phyloP scores from a whole-genome alignment of 305 asterid genomes.

The Fraxinus nigra region DNA sequence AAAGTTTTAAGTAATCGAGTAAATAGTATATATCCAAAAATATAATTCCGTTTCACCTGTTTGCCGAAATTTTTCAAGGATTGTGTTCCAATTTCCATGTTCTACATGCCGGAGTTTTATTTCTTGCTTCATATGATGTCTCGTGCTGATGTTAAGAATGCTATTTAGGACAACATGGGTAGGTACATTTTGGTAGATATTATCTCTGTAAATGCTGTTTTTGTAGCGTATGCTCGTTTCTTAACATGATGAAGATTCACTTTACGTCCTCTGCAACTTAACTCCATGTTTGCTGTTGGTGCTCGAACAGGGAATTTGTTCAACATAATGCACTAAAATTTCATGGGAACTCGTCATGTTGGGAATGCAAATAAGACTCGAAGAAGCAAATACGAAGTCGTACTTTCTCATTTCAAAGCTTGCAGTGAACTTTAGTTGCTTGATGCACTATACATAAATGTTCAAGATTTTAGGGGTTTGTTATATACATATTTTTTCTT shows the following conservation, averaged over 20 bases:
- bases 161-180: not conserved
- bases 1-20: not conserved
- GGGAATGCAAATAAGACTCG: not conserved
- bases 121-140: not conserved
- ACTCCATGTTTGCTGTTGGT: not conserved
- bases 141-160: not conserved
- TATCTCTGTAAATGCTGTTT: not conserved
- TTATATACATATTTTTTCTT: not conserved
- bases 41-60: not conserved
- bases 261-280: not conserved
- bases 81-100: not conserved
- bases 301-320: not conserved
- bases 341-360: not conserved
- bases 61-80: not conserved
- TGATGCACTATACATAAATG: not conserved
- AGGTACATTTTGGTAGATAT: not conserved
- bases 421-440: not conserved
- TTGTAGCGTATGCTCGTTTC: not conserved
- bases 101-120: not conserved
- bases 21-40: not conserved
- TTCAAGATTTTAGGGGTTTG: not conserved
- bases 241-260: not conserved
- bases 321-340: not conserved
- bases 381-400: not conserved
- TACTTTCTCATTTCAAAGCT: not conserved